Evolutionary conservation across 345 rosid species (phyloP).

Genomic region (Eucalyptus decipiens): DNA sequence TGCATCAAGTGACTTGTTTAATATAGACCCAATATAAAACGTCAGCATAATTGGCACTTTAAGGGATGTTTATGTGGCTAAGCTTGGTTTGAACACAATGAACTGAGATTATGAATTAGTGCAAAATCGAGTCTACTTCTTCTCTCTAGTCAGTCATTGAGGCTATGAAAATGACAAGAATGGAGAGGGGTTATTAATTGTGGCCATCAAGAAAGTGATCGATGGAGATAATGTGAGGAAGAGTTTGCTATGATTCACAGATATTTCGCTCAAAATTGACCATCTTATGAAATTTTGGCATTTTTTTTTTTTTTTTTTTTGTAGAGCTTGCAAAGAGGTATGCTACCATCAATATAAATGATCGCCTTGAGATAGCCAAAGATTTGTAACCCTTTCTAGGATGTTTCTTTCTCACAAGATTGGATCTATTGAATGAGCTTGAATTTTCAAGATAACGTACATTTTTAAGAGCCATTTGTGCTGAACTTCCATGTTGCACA

Average conservation of each 20-base stretch:
- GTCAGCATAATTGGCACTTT: not conserved
- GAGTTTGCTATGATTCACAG: not conserved
- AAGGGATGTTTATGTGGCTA: not conserved
- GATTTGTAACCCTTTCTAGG: not conserved
- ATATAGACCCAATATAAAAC: fast-evolving
- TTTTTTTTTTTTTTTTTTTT: not conserved
- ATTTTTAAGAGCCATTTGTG: not conserved
- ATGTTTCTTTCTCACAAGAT: not conserved
- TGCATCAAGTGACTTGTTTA: not conserved
- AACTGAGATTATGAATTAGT: not conserved
- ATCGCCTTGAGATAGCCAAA: not conserved
- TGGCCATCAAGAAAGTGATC: not conserved
- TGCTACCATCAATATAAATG: not conserved
- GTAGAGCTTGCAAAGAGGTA: not conserved
- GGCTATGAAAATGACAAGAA: not conserved
- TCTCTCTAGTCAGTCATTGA: not conserved
- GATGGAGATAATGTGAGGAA: not conserved
- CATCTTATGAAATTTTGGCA: not conserved
- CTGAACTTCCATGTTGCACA: not conserved
- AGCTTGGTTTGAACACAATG: not conserved
- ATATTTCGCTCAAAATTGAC: not conserved
- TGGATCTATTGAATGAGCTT: not conserved
- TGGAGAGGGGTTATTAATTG: not conserved
- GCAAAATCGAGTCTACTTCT: fast-evolving
- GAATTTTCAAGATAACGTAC: not conserved